phyloP scores from a whole-genome alignment of 1,139 yeast species.

The Diutina pseudorugosa region DNA sequence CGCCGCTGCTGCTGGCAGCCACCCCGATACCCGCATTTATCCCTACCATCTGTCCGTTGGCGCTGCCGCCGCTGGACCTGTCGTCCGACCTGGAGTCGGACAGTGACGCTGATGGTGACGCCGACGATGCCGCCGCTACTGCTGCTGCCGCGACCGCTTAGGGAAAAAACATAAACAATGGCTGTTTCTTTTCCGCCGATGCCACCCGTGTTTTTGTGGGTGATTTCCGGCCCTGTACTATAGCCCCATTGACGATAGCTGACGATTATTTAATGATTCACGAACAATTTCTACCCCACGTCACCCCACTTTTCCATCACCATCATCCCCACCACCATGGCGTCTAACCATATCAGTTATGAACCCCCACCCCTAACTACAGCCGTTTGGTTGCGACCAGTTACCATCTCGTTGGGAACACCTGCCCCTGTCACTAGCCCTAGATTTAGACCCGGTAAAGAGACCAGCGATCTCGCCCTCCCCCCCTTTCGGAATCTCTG shows the following conservation, averaged over 20 bases:
- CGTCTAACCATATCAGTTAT: too few species aligned
- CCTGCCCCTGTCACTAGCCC: too few species aligned
- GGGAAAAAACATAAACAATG: too few species aligned
- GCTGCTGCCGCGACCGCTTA: too few species aligned
- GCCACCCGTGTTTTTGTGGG: too few species aligned
- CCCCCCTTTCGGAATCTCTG: too few species aligned
- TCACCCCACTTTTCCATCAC: background rate
- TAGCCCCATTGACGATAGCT: background rate
- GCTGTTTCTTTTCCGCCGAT: too few species aligned
- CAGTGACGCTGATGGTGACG: background rate
- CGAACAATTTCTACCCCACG: background rate
- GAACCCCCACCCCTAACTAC: background rate
- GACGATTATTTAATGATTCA: background rate
- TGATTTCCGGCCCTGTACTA: background rate
- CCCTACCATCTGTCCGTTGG: constrained; percentile 6
- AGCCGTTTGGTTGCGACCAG: background rate
- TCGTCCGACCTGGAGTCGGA: background rate
- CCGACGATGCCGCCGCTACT: background rate
- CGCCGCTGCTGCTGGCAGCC: background rate
- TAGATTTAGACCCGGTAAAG: too few species aligned
- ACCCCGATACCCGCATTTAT: constrained; percentile 5
- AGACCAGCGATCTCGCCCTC: too few species aligned
- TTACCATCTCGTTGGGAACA: too few species aligned
- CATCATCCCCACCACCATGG: too few species aligned
- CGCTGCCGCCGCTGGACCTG: constrained; percentile 8